These are phyloP conservation scores for Pleodorina starrii DNA, from an alignment of 139 green algal genomes.

Conservation along the genomic window DNA sequence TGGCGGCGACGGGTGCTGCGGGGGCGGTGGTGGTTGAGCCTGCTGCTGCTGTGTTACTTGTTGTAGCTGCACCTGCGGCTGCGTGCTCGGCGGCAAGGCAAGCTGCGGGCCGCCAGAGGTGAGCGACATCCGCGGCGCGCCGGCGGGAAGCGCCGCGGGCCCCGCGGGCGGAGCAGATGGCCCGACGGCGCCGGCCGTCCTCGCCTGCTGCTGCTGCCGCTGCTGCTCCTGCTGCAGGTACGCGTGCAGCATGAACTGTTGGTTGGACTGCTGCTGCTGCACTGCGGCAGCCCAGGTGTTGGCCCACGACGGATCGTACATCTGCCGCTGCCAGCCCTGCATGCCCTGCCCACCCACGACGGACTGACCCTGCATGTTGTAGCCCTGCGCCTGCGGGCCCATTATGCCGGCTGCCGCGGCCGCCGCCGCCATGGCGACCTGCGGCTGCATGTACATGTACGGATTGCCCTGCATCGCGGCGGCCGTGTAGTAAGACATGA, in stretches of 20 bases:
- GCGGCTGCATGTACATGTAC: slow-evolving; percentile 1
- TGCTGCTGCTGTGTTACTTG: slow-evolving; percentile 5
- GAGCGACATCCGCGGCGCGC: not conserved
- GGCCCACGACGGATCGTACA: not conserved
- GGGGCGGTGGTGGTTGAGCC: not conserved
- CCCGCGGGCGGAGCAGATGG: not conserved
- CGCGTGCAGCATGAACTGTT: not conserved
- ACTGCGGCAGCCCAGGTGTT: not conserved
- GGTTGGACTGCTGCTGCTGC: not conserved
- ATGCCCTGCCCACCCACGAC: not conserved
- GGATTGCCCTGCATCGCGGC: slow-evolving; percentile 3
- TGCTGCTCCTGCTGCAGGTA: slow-evolving; percentile 31
- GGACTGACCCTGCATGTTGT: not conserved
- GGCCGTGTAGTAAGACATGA: not conserved
- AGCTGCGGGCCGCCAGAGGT: not conserved
- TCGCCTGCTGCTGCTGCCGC: not conserved
- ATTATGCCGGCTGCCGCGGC: not conserved
- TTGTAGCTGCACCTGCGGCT: not conserved
- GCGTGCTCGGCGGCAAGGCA: not conserved
- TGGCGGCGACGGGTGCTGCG: too few species aligned
- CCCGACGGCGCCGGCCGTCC: not conserved
- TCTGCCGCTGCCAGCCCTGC: not conserved
- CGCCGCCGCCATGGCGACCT: not conserved
- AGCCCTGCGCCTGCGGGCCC: not conserved
- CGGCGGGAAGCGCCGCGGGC: not conserved